Conservation (phyloP, 345 rosid species). For the Cochlearia excelsa region DNA sequence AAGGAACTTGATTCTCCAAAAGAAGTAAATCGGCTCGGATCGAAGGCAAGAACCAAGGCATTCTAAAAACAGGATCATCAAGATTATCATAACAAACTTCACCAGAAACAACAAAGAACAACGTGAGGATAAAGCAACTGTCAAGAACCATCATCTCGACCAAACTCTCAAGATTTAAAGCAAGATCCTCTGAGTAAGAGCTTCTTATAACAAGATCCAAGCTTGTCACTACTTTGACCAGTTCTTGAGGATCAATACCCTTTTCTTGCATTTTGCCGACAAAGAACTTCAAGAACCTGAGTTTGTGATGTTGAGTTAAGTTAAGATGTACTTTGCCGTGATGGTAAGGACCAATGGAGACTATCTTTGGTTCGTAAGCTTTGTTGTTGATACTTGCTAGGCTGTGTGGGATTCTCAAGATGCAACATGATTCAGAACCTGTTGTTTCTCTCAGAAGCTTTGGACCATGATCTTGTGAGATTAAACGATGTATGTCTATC, state of each 20-base stretch:
- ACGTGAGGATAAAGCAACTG: constrained; percentile 51
- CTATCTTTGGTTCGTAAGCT: constrained; percentile 41
- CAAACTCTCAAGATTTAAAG: constrained; percentile 8
- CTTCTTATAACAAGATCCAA: constrained; percentile 22
- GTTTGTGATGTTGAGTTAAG: constrained; percentile 49
- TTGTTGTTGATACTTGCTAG: constrained; percentile 28
- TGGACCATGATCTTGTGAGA: constrained; percentile 19
- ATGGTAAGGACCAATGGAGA: constrained; percentile 49
- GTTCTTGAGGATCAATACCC: constrained; percentile 4
- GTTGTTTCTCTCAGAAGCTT: constrained; percentile 36
- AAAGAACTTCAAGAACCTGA: constrained; percentile 25
- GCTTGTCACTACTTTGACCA: constrained; percentile 6
- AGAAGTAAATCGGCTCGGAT: constrained; percentile 8
- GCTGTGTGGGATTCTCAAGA: constrained; percentile 43
- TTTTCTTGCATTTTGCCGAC: neutral
- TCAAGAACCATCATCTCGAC: constrained; percentile 50
- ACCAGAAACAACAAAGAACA: constrained; percentile 43
- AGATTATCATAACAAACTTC: neutral
- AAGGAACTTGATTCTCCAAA: constrained; percentile 16
- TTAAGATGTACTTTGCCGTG: constrained; percentile 37
- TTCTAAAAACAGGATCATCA: constrained; percentile 45
- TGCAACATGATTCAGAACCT: constrained; percentile 36
- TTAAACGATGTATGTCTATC: neutral
- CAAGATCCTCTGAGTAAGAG: constrained; percentile 24
- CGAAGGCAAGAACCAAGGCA: constrained; percentile 39